Evolutionary conservation across 2,329 filamentous ascomycete genomes (phyloP).

Genomic region (Fusarium sp.): DNA sequence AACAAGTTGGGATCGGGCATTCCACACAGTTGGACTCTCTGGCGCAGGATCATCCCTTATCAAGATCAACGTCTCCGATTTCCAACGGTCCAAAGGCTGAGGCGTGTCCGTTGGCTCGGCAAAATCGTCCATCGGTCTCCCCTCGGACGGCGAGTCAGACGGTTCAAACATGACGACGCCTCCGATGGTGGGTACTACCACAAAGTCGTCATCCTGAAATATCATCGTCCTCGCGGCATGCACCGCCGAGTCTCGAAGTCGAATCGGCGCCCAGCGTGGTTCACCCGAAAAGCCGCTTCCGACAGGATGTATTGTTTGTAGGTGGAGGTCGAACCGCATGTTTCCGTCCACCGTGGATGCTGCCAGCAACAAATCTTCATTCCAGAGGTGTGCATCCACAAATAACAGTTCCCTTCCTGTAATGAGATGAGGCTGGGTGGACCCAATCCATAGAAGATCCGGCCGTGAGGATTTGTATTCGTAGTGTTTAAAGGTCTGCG

Average conservation of each 20-base stretch:
- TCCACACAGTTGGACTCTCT: neutral
- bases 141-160: neutral
- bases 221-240: neutral
- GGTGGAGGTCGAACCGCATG: neutral
- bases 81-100: neutral
- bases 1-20: neutral
- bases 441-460: conserved; percentile 13
- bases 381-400: conserved; percentile 25
- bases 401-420: neutral
- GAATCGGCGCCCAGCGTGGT: conserved; percentile 1
- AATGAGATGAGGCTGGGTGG: neutral
- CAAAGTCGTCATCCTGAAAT: conserved; percentile 31
- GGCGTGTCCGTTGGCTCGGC: neutral
- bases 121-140: neutral
- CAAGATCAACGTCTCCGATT: neutral
- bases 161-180: conserved; percentile 23
- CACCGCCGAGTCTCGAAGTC: neutral
- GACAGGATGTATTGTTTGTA: conserved; percentile 12
- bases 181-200: conserved; percentile 18
- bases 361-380: conserved; percentile 15
- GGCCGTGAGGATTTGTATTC: conserved; percentile 12
- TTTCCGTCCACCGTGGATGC: neutral
- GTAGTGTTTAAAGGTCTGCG: conserved; percentile 19
- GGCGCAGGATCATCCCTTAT: neutral
- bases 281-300: neutral